phyloP scores from a whole-genome alignment of 225 moss, liverwort and hornwort species.

The Takakia lepidozioides region DNA sequence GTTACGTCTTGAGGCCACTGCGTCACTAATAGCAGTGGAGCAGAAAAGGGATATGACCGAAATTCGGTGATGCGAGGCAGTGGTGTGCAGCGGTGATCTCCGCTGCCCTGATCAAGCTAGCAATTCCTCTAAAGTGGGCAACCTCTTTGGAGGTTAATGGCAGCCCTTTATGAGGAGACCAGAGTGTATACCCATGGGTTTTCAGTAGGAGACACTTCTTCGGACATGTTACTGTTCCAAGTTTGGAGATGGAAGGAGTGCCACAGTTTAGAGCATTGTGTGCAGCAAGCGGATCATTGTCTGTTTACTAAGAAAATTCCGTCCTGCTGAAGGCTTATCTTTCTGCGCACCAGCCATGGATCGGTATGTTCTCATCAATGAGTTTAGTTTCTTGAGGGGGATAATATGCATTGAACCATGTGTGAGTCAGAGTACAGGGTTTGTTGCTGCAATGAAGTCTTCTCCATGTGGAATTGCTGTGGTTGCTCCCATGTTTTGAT shows the following conservation, averaged over 20 bases:
- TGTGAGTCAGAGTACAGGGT: background rate
- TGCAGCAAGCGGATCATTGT: slow-evolving; percentile 54
- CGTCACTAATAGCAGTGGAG: slow-evolving; percentile 47
- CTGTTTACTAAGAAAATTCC: slow-evolving; percentile 44
- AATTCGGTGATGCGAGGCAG: slow-evolving; percentile 48
- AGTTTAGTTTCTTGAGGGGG: too few relatives aligned
- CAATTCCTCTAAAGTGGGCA: slow-evolving; percentile 59
- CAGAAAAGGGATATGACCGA: slow-evolving; percentile 39
- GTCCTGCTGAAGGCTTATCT: slow-evolving; percentile 54
- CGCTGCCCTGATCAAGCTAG: slow-evolving; percentile 47
- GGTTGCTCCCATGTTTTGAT: background rate
- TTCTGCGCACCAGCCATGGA: slow-evolving; percentile 65
- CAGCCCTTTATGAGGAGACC: slow-evolving; percentile 77
- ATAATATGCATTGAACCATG: background rate
- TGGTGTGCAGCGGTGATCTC: slow-evolving; percentile 59
- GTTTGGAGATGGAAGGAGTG: slow-evolving; percentile 55
- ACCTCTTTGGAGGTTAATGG: slow-evolving; percentile 85
- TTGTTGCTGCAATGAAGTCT: background rate
- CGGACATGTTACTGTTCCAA: slow-evolving; percentile 48
- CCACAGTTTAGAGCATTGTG: slow-evolving; percentile 70
- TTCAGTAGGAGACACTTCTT: slow-evolving; percentile 71
- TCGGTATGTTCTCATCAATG: slow-evolving; percentile 68
- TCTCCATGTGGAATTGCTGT: background rate
- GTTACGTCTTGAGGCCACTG: slow-evolving; percentile 46
- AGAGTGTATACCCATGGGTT: slow-evolving; percentile 71